phyloP scores from a whole-genome alignment of 1,284 basidiomycete genomes.

The Fistulina hepatica region DNA sequence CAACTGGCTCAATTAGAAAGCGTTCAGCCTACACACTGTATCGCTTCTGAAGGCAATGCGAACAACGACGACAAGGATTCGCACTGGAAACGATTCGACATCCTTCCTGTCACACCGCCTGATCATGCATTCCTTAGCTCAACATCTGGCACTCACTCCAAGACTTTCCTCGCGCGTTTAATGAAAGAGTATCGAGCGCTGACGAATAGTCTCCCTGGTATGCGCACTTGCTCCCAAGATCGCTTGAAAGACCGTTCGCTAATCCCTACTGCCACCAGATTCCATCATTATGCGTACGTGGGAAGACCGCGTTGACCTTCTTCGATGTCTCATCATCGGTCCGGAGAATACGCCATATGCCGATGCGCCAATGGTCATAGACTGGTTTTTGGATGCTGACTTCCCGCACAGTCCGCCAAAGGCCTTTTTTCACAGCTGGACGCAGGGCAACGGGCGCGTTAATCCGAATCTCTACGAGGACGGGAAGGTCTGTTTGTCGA shows the following conservation, averaged over 20 bases:
- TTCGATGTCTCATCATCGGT: constrained; percentile 85
- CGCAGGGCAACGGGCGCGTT: constrained; percentile 86
- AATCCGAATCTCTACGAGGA: constrained; percentile 87
- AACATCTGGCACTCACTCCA: constrained; percentile 50
- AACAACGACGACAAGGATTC: constrained; percentile 20
- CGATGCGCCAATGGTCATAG: constrained; percentile 90
- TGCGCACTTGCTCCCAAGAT: constrained; percentile 13
- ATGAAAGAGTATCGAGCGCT: constrained; percentile 79
- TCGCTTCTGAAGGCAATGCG: constrained; percentile 9
- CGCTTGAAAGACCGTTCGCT: constrained; percentile 4
- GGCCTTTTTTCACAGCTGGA: constrained; percentile 90
- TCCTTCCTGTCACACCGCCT: constrained; percentile 60
- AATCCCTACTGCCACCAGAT: too few relatives aligned
- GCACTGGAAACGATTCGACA: constrained; percentile 67
- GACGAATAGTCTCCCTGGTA: constrained; percentile 71
- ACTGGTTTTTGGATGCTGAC: constrained; percentile 82
- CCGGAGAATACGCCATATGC: constrained; percentile 90
- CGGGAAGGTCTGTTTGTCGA: constrained; percentile 88
- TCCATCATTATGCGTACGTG: constrained; percentile 64
- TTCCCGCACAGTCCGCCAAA: constrained; percentile 82
- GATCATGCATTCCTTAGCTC: constrained; percentile 76
- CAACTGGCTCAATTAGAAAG: not conserved
- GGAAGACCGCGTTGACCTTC: constrained; percentile 76
- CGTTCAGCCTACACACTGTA: constrained; percentile 9
- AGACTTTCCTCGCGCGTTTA: constrained; percentile 64